phyloP scores from a whole-genome alignment of 768 basidiomycete genomes.

The Rhodocollybia butyracea region DNA sequence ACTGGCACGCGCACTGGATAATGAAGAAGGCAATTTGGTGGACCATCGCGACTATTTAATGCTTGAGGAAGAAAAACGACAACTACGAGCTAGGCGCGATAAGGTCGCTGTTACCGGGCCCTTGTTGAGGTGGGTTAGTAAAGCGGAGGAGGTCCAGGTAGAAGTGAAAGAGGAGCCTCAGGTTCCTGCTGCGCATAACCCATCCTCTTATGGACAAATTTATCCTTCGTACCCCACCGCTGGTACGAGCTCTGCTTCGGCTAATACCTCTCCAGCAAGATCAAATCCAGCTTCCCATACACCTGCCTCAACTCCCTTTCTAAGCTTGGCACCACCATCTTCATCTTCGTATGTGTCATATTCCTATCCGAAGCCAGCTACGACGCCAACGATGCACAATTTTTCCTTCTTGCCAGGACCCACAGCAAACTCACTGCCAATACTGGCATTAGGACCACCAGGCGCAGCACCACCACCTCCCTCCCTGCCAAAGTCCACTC shows the following conservation, averaged over 20 bases:
- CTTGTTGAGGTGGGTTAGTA: slow-evolving; percentile 69
- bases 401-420: not conserved
- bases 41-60: slow-evolving; percentile 79
- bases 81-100: slow-evolving; percentile 53
- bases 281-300: no score
- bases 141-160: slow-evolving; percentile 54
- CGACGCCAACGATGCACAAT: no score
- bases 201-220: not conserved
- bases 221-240: no score
- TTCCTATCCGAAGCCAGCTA: not conserved
- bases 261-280: no score
- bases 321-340: no score
- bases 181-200: slow-evolving; percentile 22
- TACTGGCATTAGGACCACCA: no score
- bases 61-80: slow-evolving; percentile 79
- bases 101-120: slow-evolving; percentile 64
- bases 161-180: slow-evolving; percentile 43
- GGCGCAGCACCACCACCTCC: no score
- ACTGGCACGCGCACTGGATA: slow-evolving; percentile 78
- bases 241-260: no score
- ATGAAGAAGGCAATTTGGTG: slow-evolving; percentile 79
- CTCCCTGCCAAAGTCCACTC: no score
- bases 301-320: no score
- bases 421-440: not conserved
- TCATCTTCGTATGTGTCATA: no score